Conservation (phyloP, 345 rosid genomes). For the Citrus mangshanensis region DNA sequence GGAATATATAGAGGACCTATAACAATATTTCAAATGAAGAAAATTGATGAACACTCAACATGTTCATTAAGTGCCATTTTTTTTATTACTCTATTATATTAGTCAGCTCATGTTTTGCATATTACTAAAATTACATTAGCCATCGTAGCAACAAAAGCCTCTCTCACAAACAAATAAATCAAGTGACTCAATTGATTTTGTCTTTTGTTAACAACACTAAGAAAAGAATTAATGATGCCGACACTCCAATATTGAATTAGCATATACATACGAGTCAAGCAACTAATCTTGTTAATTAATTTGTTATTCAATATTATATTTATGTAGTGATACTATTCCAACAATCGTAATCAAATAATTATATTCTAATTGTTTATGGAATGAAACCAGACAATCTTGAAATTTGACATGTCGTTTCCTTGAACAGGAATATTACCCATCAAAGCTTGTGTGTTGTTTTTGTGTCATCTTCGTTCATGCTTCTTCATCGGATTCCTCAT, state of each 20-base stretch:
- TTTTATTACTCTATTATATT: background rate
- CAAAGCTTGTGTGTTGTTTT: slow-evolving; percentile 35
- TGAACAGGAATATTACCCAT: slow-evolving; percentile 26
- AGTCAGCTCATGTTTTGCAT: background rate
- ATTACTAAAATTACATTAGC: background rate
- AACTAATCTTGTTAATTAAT: background rate
- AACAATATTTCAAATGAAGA: no score
- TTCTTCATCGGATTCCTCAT: slow-evolving; percentile 42
- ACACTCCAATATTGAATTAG: slow-evolving; percentile 17
- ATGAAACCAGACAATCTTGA: slow-evolving; percentile 22
- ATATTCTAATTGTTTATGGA: background rate
- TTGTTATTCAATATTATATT: background rate
- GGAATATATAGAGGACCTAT: no score
- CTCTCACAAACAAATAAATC: background rate
- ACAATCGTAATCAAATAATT: slow-evolving; percentile 14
- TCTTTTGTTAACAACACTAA: slow-evolving; percentile 1
- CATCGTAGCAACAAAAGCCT: background rate
- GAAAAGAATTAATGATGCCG: slow-evolving; percentile 12
- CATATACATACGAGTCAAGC: background rate
- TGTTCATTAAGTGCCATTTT: no score
- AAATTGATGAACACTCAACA: no score
- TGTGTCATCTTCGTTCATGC: slow-evolving; percentile 28
- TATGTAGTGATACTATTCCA: background rate
- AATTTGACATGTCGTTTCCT: slow-evolving; percentile 33
- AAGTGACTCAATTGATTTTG: background rate